These are phyloP conservation scores for Pluteus cervinus DNA, from an alignment of 768 basidiomycete species.

Conservation along the genomic window DNA sequence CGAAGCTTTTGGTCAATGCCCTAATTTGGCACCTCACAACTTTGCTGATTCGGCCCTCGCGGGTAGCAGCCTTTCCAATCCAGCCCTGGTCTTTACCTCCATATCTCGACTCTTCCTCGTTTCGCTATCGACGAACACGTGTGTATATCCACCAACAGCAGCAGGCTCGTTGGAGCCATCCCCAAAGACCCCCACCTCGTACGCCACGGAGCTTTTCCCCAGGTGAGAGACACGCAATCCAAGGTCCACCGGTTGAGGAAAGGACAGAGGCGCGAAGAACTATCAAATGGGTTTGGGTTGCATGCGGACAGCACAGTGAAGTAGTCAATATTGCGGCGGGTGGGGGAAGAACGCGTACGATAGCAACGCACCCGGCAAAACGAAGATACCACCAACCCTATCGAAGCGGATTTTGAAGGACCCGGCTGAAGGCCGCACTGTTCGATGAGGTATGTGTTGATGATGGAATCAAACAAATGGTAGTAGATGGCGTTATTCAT, in stretches of 20 bases:
- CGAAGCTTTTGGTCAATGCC: too few species aligned
- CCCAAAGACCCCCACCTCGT: conserved; percentile 75
- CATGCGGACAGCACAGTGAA: too few species aligned
- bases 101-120: conserved; percentile 55
- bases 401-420: conserved; percentile 45
- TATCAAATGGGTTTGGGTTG: conserved; percentile 13
- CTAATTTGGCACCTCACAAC: too few species aligned
- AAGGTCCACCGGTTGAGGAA: conserved; percentile 65
- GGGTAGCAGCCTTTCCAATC: conserved; percentile 36
- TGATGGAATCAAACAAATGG: conserved; percentile 74
- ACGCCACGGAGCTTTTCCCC: conserved; percentile 71
- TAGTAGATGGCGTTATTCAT: conserved; percentile 80
- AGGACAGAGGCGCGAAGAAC: conserved; percentile 71
- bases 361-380: conserved; percentile 48
- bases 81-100: conserved; percentile 31
- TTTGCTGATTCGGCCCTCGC: conserved; percentile 11
- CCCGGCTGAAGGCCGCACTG: conserved; percentile 52
- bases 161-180: conserved; percentile 32
- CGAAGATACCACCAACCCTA: conserved; percentile 77
- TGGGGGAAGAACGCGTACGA: conserved; percentile 6
- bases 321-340: too few species aligned
- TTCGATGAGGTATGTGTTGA: conserved; percentile 74
- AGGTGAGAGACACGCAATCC: conserved; percentile 63
- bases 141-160: conserved; percentile 62
- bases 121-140: conserved; percentile 71